Conservation (phyloP, 345 rosid species). For the Barbarea vulgaris region DNA sequence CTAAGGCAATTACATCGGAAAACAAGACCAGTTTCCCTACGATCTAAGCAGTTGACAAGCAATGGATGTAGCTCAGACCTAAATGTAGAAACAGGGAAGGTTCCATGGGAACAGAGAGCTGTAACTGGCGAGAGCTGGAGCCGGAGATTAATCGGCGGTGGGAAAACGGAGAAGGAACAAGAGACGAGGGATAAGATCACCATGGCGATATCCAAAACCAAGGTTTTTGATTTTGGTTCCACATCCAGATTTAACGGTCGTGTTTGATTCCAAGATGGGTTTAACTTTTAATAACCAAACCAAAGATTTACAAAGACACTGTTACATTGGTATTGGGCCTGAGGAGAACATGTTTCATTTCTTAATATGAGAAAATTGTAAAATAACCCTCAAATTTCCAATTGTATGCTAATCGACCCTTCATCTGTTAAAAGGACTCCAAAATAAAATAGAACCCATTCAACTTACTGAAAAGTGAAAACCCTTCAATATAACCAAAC, state of each 20-base stretch:
- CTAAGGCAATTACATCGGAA: constrained; percentile 41
- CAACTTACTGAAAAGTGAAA: neutral
- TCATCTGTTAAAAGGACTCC: neutral
- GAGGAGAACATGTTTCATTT: neutral
- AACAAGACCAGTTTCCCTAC: constrained; percentile 19
- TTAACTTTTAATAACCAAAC: neutral
- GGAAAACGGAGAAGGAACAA: constrained; percentile 22
- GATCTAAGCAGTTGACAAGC: constrained; percentile 6
- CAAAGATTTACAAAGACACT: neutral
- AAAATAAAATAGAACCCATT: neutral
- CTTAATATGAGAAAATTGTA: neutral
- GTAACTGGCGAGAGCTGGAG: constrained; percentile 23
- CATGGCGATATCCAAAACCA: constrained; percentile 33
- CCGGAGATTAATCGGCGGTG: constrained; percentile 26
- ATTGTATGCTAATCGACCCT: neutral
- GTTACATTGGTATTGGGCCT: constrained; percentile 10
- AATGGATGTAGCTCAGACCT: constrained; percentile 28
- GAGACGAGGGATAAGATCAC: constrained; percentile 35
- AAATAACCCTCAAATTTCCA: neutral
- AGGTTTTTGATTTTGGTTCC: constrained; percentile 17
- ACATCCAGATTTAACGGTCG: constrained; percentile 42
- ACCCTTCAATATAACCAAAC: neutral
- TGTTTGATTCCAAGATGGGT: constrained; percentile 28
- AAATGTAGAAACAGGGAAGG: constrained; percentile 29
- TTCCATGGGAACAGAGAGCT: constrained; percentile 20